Evolutionary conservation across 116 monocot genomes (phyloP).

Genomic region (Trichopus zeylanicus): DNA sequence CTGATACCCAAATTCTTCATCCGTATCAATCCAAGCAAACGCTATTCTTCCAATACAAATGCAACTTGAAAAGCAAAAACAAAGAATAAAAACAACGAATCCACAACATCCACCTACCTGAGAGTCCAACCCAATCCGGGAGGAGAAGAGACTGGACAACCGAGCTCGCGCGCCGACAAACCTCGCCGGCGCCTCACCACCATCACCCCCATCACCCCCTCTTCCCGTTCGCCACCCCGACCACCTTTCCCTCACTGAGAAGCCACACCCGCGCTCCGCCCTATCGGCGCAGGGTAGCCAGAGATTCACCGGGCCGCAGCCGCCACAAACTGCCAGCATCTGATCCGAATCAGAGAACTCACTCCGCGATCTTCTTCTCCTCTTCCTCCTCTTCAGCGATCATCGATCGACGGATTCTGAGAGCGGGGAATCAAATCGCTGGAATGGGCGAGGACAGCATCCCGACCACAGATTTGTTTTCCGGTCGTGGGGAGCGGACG

Average conservation of each 20-base stretch:
- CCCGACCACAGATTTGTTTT: neutral
- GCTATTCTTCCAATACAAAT: neutral
- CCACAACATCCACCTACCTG: conserved; percentile 49
- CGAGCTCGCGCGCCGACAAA: conserved; percentile 28
- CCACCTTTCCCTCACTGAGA: neutral
- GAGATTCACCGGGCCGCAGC: conserved; percentile 5
- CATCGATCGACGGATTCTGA: neutral
- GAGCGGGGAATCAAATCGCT: too few relatives aligned
- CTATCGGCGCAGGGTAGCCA: neutral
- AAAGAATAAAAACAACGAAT: neutral
- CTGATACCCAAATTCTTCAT: too few relatives aligned
- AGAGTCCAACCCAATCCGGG: conserved; percentile 56
- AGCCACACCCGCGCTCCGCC: neutral
- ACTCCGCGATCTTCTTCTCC: neutral
- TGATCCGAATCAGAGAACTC: neutral
- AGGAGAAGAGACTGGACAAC: conserved; percentile 42
- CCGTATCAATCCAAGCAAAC: too few relatives aligned
- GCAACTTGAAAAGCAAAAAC: neutral
- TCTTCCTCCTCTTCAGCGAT: neutral
- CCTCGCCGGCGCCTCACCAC: neutral
- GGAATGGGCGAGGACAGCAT: neutral
- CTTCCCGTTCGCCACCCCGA: conserved; percentile 10
- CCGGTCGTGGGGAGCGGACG: neutral
- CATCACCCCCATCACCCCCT: neutral
- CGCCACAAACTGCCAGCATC: conserved; percentile 20